phyloP scores from a whole-genome alignment of 192 early-diverging fungal species.

The Backusella parvicylindrica region DNA sequence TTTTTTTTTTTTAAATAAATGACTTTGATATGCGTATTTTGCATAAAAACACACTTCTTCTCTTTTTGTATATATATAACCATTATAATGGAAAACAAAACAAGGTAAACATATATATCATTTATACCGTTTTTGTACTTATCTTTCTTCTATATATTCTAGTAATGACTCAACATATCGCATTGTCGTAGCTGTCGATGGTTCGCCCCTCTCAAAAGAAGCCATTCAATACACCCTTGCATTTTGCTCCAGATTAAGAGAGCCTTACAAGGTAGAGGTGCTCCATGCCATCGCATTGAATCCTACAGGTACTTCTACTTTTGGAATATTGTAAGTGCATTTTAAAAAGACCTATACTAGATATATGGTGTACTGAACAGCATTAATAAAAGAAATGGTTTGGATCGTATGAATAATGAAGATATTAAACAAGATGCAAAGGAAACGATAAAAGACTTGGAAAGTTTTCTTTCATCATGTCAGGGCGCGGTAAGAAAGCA shows the following conservation, averaged over 20 bases:
- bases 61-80: background rate
- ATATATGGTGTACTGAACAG: background rate
- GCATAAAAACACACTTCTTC: background rate
- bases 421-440: conserved; percentile 10
- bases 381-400: background rate
- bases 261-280: background rate
- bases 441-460: background rate
- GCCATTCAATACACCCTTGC: background rate
- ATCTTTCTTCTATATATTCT: no score
- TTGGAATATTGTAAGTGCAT: background rate
- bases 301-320: background rate
- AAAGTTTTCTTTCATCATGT: background rate
- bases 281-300: background rate
- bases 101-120: background rate
- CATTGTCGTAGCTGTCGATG: background rate
- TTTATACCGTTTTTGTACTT: background rate
- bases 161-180: background rate
- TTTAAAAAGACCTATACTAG: no score
- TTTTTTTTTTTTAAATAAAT: background rate
- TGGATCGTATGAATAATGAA: conserved; percentile 4
- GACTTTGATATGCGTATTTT: no score
- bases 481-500: background rate
- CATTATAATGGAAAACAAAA: background rate
- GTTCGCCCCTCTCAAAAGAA: background rate
- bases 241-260: background rate